Conservation (phyloP, 257 asterid species). For the Ajuga chamaepitys region DNA sequence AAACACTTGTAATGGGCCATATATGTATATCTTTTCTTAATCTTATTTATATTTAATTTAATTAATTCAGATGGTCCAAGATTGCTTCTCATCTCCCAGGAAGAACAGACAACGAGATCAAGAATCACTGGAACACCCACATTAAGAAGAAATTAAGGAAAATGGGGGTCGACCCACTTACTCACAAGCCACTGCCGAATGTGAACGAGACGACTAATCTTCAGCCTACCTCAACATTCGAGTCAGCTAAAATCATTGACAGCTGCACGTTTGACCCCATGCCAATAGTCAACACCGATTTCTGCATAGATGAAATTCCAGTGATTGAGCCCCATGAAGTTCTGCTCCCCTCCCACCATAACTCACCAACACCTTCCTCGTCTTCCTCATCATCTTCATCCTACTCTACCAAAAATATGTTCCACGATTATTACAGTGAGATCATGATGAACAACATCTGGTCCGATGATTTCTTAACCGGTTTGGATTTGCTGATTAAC, state of each 20-base stretch:
- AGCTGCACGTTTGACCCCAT: constrained; percentile 9
- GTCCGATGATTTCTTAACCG: constrained; percentile 52
- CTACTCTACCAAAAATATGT: constrained; percentile 1
- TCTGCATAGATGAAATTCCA: constrained; percentile 73
- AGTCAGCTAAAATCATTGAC: background rate
- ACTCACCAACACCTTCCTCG: constrained; percentile 25
- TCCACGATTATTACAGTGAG: constrained; percentile 34
- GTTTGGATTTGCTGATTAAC: constrained; percentile 39
- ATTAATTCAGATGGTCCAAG: constrained; percentile 68
- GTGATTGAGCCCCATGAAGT: constrained; percentile 64
- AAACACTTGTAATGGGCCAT: background rate
- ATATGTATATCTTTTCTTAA: background rate
- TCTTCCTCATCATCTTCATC: constrained; percentile 26
- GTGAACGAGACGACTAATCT: background rate
- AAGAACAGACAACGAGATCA: constrained; percentile 92
- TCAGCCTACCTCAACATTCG: background rate
- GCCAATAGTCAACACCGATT: constrained; percentile 45
- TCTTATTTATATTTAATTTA: no score
- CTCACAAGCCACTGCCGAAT: constrained; percentile 69
- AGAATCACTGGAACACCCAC: constrained; percentile 96
- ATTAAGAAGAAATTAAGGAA: constrained; percentile 78
- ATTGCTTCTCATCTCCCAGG: constrained; percentile 98
- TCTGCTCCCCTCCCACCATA: constrained; percentile 23
- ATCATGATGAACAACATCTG: constrained; percentile 39
- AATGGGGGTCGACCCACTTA: constrained; percentile 86